Evolutionary conservation across 2,329 filamentous ascomycete genomes (phyloP).

Genomic region (Cytospora paraplurivora): DNA sequence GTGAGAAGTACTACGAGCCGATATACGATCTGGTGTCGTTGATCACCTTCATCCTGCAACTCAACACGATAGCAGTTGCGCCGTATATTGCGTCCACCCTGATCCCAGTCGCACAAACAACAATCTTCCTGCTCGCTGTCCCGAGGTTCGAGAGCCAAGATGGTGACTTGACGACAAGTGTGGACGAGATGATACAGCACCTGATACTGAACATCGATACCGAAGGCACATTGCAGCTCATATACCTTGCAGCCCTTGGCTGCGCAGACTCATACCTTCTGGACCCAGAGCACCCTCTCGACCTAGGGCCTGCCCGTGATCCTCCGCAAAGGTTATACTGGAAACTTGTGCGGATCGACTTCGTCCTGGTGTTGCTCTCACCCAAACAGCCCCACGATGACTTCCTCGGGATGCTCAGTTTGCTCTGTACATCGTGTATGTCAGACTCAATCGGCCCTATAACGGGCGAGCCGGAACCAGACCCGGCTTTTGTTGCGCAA

Average conservation of each 20-base stretch:
- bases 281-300: slow-evolving; percentile 24
- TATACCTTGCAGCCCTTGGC: slow-evolving; percentile 65
- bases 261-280: slow-evolving; percentile 42
- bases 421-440: slow-evolving; percentile 68
- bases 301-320: slow-evolving; percentile 28
- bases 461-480: slow-evolving; percentile 43
- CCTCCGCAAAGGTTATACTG: slow-evolving; percentile 59
- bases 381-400: slow-evolving; percentile 66
- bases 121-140: slow-evolving; percentile 61
- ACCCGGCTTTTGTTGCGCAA: slow-evolving; percentile 46
- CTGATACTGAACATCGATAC: slow-evolving; percentile 62
- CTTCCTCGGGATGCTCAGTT: slow-evolving; percentile 63
- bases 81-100: slow-evolving; percentile 61
- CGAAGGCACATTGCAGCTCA: slow-evolving; percentile 62
- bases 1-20: slow-evolving; percentile 64
- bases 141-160: slow-evolving; percentile 54
- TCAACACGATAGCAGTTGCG: slow-evolving; percentile 61
- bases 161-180: slow-evolving; percentile 49
- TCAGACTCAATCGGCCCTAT: slow-evolving; percentile 68
- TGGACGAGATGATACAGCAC: slow-evolving; percentile 46
- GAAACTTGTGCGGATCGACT: slow-evolving; percentile 66
- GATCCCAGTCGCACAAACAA: slow-evolving; percentile 57
- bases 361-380: slow-evolving; percentile 67
- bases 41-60: slow-evolving; percentile 63
- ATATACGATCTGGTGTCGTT: slow-evolving; percentile 67